Evolutionary conservation across 2,329 filamentous ascomycete genomes (phyloP).

Genomic region (Arthrobotrys iridis): DNA sequence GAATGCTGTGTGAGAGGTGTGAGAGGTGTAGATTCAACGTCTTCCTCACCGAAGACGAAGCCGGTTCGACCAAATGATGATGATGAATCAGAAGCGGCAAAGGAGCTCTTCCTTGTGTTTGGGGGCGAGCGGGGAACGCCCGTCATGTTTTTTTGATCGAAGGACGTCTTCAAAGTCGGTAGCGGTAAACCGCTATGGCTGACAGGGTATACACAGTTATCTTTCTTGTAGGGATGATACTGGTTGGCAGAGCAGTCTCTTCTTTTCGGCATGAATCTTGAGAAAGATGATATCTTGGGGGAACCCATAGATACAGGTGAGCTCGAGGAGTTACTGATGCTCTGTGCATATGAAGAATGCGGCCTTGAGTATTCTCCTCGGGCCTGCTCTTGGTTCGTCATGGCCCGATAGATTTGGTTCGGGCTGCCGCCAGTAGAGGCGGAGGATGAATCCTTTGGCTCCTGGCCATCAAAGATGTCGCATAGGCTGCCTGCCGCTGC

Average conservation of each 20-base stretch:
- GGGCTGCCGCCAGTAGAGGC: constrained; percentile 29
- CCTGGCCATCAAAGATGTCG: constrained; percentile 44
- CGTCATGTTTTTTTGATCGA: constrained; percentile 23
- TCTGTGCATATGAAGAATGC: constrained; percentile 45
- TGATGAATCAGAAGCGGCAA: constrained; percentile 47
- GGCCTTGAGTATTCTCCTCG: constrained; percentile 48
- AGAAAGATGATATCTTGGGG: constrained; percentile 41
- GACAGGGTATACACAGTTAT: constrained; percentile 23
- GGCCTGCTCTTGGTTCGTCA: constrained; percentile 27
- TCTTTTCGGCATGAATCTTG: constrained; percentile 30
- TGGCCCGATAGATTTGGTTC: constrained; percentile 16
- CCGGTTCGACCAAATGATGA: constrained; percentile 41
- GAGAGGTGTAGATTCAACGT: constrained; percentile 39
- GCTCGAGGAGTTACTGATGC: constrained; percentile 48
- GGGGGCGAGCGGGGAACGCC: constrained; percentile 39
- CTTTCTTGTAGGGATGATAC: constrained; percentile 53
- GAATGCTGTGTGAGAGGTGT: constrained; percentile 50
- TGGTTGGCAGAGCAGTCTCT: constrained; percentile 34
- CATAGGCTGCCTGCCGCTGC: constrained; percentile 39
- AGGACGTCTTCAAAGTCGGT: constrained; percentile 40
- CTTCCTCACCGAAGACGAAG: constrained; percentile 41
- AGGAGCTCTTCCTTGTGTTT: constrained; percentile 50
- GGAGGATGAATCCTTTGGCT: constrained; percentile 23
- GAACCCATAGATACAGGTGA: constrained; percentile 43
- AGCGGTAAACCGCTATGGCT: constrained; percentile 20